Percentiles rank a stretch among this genome's conserved stretches.
Conservation (phyloP, 73 alveolate species). For the Tetrahymena malaccensis region DNA sequence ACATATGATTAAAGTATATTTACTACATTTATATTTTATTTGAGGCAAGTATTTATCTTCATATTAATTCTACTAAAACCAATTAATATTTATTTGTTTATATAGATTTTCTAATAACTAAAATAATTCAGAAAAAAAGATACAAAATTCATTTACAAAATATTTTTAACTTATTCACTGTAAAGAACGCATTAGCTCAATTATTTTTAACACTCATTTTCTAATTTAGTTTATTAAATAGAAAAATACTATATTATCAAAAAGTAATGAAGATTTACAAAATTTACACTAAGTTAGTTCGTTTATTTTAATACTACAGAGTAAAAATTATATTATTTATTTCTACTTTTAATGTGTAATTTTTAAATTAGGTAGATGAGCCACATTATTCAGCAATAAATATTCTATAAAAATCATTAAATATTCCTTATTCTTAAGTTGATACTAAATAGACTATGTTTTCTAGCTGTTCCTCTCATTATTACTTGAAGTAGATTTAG, state of each 20-base stretch:
- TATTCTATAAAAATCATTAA: neutral
- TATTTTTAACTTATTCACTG: too few species aligned
- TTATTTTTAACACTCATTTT: too few species aligned
- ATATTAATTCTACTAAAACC: neutral
- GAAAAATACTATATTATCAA: neutral
- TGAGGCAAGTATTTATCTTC: neutral
- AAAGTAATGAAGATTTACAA: neutral
- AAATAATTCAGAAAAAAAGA: neutral
- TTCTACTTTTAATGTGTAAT: neutral
- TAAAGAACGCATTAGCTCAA: neutral
- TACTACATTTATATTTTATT: too few species aligned
- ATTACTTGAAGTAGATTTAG: neutral
- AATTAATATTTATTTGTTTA: too few species aligned
- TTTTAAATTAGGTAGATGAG: neutral
- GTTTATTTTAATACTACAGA: neutral
- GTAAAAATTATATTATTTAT: neutral
- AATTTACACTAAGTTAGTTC: neutral
- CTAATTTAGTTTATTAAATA: too few species aligned
- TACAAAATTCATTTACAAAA: too few species aligned
- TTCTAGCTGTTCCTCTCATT: neutral
- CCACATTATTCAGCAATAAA: neutral
- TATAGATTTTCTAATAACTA: too few species aligned
- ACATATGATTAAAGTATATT: neutral
- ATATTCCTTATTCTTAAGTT: neutral
- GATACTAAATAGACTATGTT: neutral